Conservation (phyloP, 352 stramenopile genomes). For the Plasmopara muralis region DNA sequence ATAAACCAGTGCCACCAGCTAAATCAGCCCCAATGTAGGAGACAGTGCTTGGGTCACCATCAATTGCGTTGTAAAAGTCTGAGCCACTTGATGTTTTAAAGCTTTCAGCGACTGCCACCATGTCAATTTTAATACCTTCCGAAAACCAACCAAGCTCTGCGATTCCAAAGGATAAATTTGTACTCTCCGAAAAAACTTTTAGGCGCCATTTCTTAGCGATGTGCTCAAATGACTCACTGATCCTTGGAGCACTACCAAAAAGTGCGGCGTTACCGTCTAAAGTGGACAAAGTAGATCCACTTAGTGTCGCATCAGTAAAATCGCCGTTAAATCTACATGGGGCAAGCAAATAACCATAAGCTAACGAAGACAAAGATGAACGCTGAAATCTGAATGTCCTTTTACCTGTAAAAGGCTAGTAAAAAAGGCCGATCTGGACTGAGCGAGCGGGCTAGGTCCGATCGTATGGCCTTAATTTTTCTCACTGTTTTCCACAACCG, state of each 20-base stretch:
- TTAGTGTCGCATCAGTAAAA: constrained; percentile 9
- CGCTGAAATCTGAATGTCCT: background rate
- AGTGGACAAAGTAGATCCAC: background rate
- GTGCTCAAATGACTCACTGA: constrained; percentile 11
- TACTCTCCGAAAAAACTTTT: constrained; percentile 14
- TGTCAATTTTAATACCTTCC: constrained; percentile 12
- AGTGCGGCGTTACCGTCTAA: background rate
- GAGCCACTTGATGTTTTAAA: constrained; percentile 19
- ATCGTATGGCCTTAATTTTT: constrained; percentile 4
- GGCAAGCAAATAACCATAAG: background rate
- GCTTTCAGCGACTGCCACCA: constrained; percentile 3
- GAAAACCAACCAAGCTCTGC: constrained; percentile 29
- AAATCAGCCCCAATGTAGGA: constrained; percentile 9
- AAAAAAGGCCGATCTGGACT: constrained; percentile 3
- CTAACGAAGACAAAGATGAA: no score
- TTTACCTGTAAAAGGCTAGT: constrained; percentile 21
- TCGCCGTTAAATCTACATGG: constrained; percentile 15
- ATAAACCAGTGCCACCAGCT: constrained; percentile 10
- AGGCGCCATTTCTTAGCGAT: constrained; percentile 18
- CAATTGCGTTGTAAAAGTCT: constrained; percentile 12
- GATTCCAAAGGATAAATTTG: constrained; percentile 17
- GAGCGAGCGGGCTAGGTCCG: constrained; percentile 8
- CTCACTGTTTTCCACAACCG: constrained; percentile 14
- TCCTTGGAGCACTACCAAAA: constrained; percentile 5
- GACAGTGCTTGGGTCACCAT: constrained; percentile 23